Evolutionary conservation across 192 early-diverging fungal genomes (phyloP).

Genomic region (Backusella luteola): DNA sequence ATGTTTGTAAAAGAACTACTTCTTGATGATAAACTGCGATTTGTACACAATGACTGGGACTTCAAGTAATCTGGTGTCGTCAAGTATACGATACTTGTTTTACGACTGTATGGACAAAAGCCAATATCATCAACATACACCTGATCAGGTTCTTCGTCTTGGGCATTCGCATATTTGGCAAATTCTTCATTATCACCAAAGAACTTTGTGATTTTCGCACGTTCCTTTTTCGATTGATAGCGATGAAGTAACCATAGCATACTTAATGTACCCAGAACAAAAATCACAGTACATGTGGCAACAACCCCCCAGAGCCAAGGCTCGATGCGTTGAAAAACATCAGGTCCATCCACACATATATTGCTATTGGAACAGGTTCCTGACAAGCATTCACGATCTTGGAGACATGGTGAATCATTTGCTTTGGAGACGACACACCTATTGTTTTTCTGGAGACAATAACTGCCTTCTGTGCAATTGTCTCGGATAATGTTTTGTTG

Average conservation of each 20-base stretch:
- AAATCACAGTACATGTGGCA: conserved; percentile 23
- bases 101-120: background rate
- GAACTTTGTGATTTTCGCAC: conserved; percentile 31
- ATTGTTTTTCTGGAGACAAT: background rate
- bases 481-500: conserved; percentile 31
- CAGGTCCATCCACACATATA: conserved; percentile 27
- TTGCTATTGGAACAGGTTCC: conserved; percentile 25
- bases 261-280: conserved; percentile 23
- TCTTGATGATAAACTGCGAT: background rate
- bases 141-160: background rate
- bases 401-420: conserved; percentile 14
- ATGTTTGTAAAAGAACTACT: conserved; percentile 3
- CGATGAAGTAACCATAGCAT: conserved; percentile 37
- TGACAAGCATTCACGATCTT: conserved; percentile 35
- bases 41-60: conserved; percentile 10
- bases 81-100: conserved; percentile 19
- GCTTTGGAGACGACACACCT: conserved; percentile 18
- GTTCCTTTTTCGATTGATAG: conserved; percentile 36
- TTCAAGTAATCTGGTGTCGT: conserved; percentile 29
- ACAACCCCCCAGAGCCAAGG: conserved; percentile 30
- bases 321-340: conserved; percentile 27
- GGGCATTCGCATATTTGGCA: conserved; percentile 19
- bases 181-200: conserved; percentile 34
- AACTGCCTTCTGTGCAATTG: conserved; percentile 34
- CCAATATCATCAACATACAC: background rate